Evolutionary conservation across 345 rosid species (phyloP).

Genomic region (Viola odorata): DNA sequence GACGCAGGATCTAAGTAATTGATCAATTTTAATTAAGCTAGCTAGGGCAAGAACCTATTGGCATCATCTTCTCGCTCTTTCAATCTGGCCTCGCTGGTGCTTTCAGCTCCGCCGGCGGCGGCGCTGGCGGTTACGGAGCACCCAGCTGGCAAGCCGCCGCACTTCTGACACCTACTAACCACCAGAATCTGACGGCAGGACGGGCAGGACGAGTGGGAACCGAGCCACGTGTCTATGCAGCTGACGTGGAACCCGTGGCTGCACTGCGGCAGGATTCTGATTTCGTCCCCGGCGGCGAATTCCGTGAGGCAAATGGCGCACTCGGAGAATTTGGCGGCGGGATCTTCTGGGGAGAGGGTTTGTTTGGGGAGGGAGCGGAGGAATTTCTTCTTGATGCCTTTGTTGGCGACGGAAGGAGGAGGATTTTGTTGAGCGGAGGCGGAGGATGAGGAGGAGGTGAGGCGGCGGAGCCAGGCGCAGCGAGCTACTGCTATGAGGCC

Average conservation of each 20-base stretch:
- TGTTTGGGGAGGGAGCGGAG: conserved; percentile 67
- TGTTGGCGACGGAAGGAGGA: conserved; percentile 49
- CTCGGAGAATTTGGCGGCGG: conserved; percentile 42
- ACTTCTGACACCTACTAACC: conserved; percentile 60
- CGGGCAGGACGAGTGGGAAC: conserved; percentile 91
- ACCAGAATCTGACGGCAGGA: conserved; percentile 77
- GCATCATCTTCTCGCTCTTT: conserved; percentile 47
- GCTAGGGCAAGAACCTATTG: conserved; percentile 42
- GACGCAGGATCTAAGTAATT: background rate
- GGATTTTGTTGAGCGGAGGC: conserved; percentile 3
- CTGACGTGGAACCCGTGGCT: conserved; percentile 80
- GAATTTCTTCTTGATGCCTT: conserved; percentile 76
- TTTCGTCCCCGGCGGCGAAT: conserved; percentile 66
- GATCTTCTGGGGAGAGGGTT: conserved; percentile 49
- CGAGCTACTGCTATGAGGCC: conserved; percentile 83
- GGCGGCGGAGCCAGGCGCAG: conserved; percentile 87
- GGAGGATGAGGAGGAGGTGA: conserved; percentile 30
- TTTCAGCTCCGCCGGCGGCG: conserved; percentile 3
- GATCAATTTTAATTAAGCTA: background rate
- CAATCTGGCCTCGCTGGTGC: conserved; percentile 28
- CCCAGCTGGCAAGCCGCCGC: conserved; percentile 60
- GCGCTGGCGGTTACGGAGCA: background rate
- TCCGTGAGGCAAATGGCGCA: conserved; percentile 81
- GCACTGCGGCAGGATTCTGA: conserved; percentile 82
- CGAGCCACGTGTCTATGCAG: conserved; percentile 93